These are phyloP conservation scores for Vachellia pachyceras DNA, from an alignment of 306 rosid genomes.

Conservation along the genomic window DNA sequence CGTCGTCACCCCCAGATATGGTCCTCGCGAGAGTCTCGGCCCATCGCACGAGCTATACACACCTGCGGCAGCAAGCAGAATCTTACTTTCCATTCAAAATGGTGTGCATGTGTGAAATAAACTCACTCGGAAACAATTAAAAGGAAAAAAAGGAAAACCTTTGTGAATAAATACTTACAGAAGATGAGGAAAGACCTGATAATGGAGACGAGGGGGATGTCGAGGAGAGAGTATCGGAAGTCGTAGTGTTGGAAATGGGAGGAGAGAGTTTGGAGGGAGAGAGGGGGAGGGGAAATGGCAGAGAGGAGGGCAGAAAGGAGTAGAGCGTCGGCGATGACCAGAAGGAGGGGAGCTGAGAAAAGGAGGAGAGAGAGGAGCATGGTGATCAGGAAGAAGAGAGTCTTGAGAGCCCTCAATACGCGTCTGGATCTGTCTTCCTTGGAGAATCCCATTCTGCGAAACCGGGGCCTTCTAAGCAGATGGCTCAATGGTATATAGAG, in stretches of 20 bases:
- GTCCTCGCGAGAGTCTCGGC: constrained; percentile 79
- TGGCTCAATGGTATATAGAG: not conserved
- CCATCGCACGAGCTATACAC: constrained; percentile 92
- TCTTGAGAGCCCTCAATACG: constrained; percentile 70
- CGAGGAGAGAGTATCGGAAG: constrained; percentile 81
- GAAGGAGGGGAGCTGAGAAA: constrained; percentile 82
- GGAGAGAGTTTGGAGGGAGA: constrained; percentile 56
- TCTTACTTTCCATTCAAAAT: constrained; percentile 26
- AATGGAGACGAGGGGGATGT: constrained; percentile 83
- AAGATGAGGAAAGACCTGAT: constrained; percentile 78
- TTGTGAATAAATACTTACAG: constrained; percentile 58
- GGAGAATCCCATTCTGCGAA: constrained; percentile 62
- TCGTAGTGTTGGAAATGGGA: constrained; percentile 78
- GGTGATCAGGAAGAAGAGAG: constrained; percentile 78
- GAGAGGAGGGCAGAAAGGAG: constrained; percentile 86
- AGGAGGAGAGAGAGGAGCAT: constrained; percentile 83
- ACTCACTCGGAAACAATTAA: not conserved
- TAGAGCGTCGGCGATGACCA: constrained; percentile 73
- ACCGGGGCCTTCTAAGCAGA: not conserved
- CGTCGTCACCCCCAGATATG: constrained; percentile 84
- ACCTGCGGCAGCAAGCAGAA: constrained; percentile 47
- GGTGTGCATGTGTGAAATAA: no score
- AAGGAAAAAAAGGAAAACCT: no score
- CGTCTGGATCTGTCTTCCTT: constrained; percentile 80
- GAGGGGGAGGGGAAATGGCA: constrained; percentile 56